These are phyloP conservation scores for Acanthamoeba lenticulata DNA, from an alignment of 208 protist species.

Conservation along the genomic window DNA sequence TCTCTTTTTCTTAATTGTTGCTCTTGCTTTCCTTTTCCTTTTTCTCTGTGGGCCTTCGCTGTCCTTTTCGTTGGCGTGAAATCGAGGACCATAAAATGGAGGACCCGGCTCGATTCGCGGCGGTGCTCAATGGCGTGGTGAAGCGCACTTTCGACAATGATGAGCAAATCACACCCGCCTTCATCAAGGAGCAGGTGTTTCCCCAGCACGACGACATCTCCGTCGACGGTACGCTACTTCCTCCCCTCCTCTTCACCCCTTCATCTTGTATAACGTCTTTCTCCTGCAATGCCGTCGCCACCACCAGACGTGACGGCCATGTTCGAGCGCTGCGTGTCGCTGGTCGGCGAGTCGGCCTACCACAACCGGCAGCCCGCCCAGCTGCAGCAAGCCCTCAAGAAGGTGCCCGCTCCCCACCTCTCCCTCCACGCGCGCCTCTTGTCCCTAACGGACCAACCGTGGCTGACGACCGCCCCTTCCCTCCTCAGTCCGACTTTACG, in stretches of 20 bases:
- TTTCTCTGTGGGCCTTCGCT: too few relatives aligned
- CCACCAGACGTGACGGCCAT: neutral
- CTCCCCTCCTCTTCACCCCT: neutral
- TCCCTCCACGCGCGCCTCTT: neutral
- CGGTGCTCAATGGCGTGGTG: constrained; percentile 45
- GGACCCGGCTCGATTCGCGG: neutral
- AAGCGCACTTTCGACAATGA: constrained; percentile 57
- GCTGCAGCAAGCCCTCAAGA: neutral
- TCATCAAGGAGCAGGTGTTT: constrained; percentile 67
- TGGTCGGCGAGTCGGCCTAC: neutral
- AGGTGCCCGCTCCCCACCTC: neutral
- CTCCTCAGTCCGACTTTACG: neutral
- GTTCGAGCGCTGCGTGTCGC: constrained; percentile 39
- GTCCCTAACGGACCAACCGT: neutral
- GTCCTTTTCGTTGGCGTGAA: too few relatives aligned
- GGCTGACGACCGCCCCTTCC: too few relatives aligned
- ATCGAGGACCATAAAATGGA: constrained; percentile 16
- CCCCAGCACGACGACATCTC: neutral
- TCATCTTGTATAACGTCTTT: neutral
- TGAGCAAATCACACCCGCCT: constrained; percentile 6
- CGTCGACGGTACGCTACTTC: neutral
- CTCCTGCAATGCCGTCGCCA: neutral
- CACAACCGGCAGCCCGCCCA: neutral
- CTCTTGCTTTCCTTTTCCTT: too few relatives aligned
- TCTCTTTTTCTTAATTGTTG: too few relatives aligned